A percentile compares a stretch with the other conserved stretches of the same genome.
phyloP scores from a whole-genome alignment of 2,329 filamentous ascomycete species.

The Eutypella sp. region DNA sequence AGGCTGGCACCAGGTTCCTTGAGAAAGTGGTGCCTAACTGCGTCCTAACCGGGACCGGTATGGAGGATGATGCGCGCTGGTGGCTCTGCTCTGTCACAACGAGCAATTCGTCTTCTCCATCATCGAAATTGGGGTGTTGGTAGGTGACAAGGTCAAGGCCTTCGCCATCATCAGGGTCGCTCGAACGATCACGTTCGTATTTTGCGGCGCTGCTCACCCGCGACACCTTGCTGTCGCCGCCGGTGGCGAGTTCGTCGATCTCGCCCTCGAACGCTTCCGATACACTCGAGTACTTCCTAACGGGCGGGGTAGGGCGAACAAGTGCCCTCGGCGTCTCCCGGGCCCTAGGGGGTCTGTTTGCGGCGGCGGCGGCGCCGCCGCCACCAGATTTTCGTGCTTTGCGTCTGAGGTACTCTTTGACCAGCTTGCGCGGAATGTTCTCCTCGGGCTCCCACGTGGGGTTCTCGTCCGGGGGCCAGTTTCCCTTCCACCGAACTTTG shows the following conservation, averaged over 20 bases:
- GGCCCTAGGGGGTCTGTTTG: too few relatives aligned
- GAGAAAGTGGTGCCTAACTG: too few relatives aligned
- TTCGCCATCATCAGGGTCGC: not conserved
- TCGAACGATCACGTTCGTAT: not conserved
- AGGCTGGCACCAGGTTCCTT: not conserved
- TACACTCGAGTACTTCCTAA: constrained; percentile 29
- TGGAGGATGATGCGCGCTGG: too few relatives aligned
- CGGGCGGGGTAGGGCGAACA: not conserved
- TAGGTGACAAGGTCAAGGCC: too few relatives aligned
- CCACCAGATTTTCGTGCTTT: too few relatives aligned
- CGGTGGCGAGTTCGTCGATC: constrained; percentile 9
- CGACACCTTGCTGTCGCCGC: not conserved
- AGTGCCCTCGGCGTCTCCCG: not conserved
- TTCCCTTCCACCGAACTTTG: constrained; percentile 50
- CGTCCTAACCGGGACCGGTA: too few relatives aligned
- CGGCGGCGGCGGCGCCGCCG: too few relatives aligned
- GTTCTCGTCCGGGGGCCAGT: constrained; percentile 52
- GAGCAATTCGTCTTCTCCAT: constrained; percentile 12
- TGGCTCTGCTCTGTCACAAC: constrained; percentile 12
- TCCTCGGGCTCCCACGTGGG: constrained; percentile 54
- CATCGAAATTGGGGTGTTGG: too few relatives aligned
- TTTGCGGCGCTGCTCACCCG: not conserved
- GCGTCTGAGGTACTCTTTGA: constrained; percentile 36
- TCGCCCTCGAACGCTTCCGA: constrained; percentile 29
- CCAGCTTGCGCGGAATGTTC: constrained; percentile 39